Evolutionary conservation across 345 rosid genomes (phyloP).

Genomic region (Arabidopsis suecica): DNA sequence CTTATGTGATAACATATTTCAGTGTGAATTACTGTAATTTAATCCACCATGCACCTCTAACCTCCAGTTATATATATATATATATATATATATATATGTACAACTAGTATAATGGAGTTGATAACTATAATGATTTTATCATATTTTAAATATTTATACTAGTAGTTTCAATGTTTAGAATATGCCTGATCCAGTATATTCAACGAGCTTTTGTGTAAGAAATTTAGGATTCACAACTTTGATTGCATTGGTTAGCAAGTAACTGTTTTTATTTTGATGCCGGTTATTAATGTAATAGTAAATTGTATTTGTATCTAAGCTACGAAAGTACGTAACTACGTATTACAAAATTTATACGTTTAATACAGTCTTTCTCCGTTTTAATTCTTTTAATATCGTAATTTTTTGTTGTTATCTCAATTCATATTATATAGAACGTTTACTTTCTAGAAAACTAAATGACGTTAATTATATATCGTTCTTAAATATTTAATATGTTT

Average conservation of each 20-base stretch:
- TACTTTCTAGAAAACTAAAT: neutral
- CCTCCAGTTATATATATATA: neutral
- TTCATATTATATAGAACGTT: neutral
- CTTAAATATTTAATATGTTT: neutral
- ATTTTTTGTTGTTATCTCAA: no score
- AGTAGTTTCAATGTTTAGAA: neutral
- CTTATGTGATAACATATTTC: neutral
- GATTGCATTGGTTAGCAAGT: neutral
- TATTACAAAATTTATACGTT: neutral
- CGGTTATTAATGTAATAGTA: no score
- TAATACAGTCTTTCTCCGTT: neutral
- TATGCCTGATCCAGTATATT: neutral
- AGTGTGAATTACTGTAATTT: conserved; percentile 8
- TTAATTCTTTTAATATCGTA: neutral
- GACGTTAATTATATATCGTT: neutral
- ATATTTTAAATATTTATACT: neutral
- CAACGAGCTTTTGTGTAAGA: neutral
- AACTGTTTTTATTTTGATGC: neutral
- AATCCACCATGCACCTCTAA: neutral
- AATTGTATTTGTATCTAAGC: neutral
- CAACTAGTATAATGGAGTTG: conserved; percentile 9
- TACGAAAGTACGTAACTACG: no score
- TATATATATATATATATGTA: neutral
- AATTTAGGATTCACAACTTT: neutral
- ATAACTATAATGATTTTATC: neutral